Evolutionary conservation across 1,139 yeast species (phyloP).

Genomic region (Pichia sp.): DNA sequence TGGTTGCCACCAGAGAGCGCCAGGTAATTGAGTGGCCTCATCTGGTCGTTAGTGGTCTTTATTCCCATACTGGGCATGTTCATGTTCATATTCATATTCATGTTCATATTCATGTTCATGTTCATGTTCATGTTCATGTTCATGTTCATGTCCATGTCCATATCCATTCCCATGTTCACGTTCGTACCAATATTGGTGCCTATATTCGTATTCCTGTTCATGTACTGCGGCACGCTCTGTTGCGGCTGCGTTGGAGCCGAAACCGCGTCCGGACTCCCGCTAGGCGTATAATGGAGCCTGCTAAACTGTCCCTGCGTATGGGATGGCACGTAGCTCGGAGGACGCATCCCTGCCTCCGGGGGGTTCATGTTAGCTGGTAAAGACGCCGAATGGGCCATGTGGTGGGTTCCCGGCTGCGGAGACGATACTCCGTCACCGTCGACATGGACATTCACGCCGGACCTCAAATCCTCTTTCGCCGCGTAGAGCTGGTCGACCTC

Average conservation of each 20-base stretch:
- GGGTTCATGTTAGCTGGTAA: not conserved
- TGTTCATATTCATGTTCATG: not conserved
- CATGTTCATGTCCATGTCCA: not conserved
- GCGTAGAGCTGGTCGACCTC: not conserved
- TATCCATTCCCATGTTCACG: not conserved
- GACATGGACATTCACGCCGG: not conserved
- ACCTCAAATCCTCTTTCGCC: not conserved
- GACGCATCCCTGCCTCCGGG: not conserved
- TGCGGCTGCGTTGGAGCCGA: not conserved
- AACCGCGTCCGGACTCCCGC: not conserved
- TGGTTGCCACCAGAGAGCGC: not conserved
- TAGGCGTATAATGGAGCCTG: not conserved
- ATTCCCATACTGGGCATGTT: too few relatives aligned
- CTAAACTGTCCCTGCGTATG: not conserved
- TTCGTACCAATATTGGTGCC: not conserved
- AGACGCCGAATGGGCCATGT: not conserved
- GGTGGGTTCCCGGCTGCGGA: not conserved
- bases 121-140: not conserved
- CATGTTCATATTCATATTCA: not conserved
- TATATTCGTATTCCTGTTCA: not conserved
- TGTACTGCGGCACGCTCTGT: not conserved
- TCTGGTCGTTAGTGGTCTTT: not conserved
- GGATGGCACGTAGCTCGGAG: not conserved
- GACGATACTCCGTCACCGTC: not conserved
- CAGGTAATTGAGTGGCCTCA: conserved; percentile 1